These are phyloP conservation scores for Boletellus dicymbophilus DNA, from an alignment of 1,284 basidiomycete genomes.

Conservation along the genomic window DNA sequence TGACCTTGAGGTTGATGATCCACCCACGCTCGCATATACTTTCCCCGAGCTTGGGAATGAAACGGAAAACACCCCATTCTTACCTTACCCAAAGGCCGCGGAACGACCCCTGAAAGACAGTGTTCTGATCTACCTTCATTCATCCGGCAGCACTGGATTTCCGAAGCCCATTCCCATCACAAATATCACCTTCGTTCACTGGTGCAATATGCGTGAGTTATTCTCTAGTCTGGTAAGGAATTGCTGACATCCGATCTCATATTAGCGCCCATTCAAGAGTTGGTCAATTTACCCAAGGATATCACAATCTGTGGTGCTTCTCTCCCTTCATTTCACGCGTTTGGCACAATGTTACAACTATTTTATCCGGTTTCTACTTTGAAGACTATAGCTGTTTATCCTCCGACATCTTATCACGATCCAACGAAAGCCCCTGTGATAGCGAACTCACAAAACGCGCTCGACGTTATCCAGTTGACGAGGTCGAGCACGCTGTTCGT, in stretches of 20 bases:
- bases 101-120: background rate
- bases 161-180: slow-evolving; percentile 30
- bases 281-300: slow-evolving; percentile 1
- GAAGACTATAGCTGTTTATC: slow-evolving; percentile 12
- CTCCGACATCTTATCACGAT: slow-evolving; percentile 18
- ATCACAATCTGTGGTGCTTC: slow-evolving; percentile 4
- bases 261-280: slow-evolving; percentile 13
- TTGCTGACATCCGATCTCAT: background rate
- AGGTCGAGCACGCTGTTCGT: slow-evolving; percentile 4
- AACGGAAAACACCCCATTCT: slow-evolving; percentile 15
- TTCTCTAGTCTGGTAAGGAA: no score
- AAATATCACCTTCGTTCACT: slow-evolving; percentile 10
- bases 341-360: slow-evolving; percentile 19
- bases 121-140: slow-evolving; percentile 23
- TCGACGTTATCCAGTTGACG: slow-evolving; percentile 16
- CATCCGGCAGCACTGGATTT: slow-evolving; percentile 32
- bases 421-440: slow-evolving; percentile 13
- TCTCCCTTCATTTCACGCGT: slow-evolving; percentile 21
- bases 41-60: slow-evolving; percentile 35
- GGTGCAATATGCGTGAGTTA: slow-evolving; percentile 19
- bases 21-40: slow-evolving; percentile 27
- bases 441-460: slow-evolving; percentile 17
- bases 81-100: slow-evolving; percentile 23
- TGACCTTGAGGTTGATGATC: slow-evolving; percentile 32
- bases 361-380: slow-evolving; percentile 15